Percentiles rank a stretch among this genome's conserved stretches.
Evolutionary conservation across 225 moss, liverwort and hornwort genomes (phyloP).

Genomic region (Bryoerythrophyllum caledonicum): DNA sequence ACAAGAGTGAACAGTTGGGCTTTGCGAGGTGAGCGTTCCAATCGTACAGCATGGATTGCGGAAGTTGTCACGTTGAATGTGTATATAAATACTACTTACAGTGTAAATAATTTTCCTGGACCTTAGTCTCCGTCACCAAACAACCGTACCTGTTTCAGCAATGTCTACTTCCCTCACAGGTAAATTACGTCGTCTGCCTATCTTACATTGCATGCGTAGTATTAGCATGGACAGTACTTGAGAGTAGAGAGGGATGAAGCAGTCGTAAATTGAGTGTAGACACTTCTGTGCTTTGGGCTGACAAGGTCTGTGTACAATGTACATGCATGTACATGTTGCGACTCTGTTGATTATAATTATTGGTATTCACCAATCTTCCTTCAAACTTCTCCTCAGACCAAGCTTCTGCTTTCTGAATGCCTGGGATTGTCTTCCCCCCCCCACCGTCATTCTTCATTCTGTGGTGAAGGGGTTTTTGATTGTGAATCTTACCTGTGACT

Average conservation of each 20-base stretch:
- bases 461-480: no score
- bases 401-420: no score
- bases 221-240: no score
- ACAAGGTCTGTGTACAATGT: slow-evolving; percentile 44
- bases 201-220: slow-evolving; percentile 21
- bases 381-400: no score
- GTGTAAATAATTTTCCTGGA: slow-evolving; percentile 47
- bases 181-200: no score
- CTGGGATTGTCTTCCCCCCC: no score
- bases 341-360: slow-evolving; percentile 47
- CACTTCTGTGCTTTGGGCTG: slow-evolving; percentile 32
- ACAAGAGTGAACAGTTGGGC: slow-evolving; percentile 12
- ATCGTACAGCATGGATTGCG: slow-evolving; percentile 38
- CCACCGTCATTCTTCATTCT: no score
- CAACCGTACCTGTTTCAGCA: background rate
- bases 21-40: slow-evolving; percentile 15
- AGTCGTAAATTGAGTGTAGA: slow-evolving; percentile 31
- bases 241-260: slow-evolving; percentile 31
- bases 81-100: no score
- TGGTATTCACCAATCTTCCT: slow-evolving; percentile 24
- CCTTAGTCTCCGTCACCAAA: slow-evolving; percentile 21
- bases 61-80: slow-evolving; percentile 24
- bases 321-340: slow-evolving; percentile 49
- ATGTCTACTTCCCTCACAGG: slow-evolving; percentile 6
- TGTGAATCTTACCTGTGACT: no score